These are phyloP conservation scores for Penicillium bovifimosum DNA, from an alignment of 495 filamentous ascomycete genomes.

Conservation along the genomic window DNA sequence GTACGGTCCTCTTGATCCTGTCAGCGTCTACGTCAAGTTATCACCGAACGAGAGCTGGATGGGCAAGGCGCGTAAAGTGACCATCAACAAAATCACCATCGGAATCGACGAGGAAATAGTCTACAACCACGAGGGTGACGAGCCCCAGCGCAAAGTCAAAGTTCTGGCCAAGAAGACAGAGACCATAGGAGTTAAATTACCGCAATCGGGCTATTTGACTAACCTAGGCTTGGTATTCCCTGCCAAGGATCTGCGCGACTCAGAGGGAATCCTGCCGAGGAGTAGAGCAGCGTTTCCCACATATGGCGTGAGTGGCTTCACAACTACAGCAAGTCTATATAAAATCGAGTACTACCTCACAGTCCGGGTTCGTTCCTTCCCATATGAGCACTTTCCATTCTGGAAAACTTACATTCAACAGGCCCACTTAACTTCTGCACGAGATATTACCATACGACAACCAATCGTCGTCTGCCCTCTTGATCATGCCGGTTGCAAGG, in stretches of 20 bases:
- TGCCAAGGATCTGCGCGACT: slow-evolving; percentile 79
- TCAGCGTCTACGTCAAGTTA: slow-evolving; percentile 90
- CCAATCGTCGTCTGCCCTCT: slow-evolving; percentile 95
- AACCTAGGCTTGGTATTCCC: slow-evolving; percentile 90
- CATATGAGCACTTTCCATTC: background rate
- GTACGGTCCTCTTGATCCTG: slow-evolving; percentile 91
- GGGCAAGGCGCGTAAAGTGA: slow-evolving; percentile 82
- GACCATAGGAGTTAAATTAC: slow-evolving; percentile 70
- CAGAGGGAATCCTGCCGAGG: slow-evolving; percentile 80
- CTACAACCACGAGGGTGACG: slow-evolving; percentile 97
- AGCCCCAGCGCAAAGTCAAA: slow-evolving; percentile 86
- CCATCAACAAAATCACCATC: slow-evolving; percentile 89
- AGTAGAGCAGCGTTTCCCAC: slow-evolving; percentile 83
- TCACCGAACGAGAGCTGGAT: slow-evolving; percentile 89
- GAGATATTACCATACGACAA: slow-evolving; percentile 85
- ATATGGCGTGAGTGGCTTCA: slow-evolving; percentile 84
- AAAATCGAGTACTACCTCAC: slow-evolving; percentile 97
- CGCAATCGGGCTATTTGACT: slow-evolving; percentile 82
- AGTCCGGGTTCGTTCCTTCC: slow-evolving; percentile 65
- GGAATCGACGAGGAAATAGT: slow-evolving; percentile 95
- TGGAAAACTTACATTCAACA: slow-evolving; percentile 31
- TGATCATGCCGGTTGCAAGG: slow-evolving; percentile 91
- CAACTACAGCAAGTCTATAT: slow-evolving; percentile 88
- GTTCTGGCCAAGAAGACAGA: slow-evolving; percentile 80
- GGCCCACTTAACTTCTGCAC: slow-evolving; percentile 86